Evolutionary conservation across 2,329 filamentous ascomycete genomes (phyloP).

Genomic region (Arthrocladium fulminans): DNA sequence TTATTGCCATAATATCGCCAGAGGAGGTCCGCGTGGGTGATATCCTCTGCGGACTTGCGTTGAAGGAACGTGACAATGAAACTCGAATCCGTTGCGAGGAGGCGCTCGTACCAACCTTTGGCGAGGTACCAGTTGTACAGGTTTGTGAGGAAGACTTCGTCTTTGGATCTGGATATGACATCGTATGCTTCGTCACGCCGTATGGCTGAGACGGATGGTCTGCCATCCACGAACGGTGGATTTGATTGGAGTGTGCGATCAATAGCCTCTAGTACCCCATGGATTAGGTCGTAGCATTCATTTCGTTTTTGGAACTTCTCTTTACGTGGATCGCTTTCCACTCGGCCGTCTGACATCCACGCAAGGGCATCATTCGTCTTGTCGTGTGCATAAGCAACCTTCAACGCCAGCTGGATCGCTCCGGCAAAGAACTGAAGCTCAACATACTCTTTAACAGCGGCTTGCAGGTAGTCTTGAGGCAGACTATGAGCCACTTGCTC

Average conservation of each 20-base stretch:
- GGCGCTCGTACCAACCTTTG: conserved; percentile 73
- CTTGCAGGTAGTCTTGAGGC: conserved; percentile 68
- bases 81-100: conserved; percentile 65
- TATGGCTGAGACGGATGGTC: conserved; percentile 63
- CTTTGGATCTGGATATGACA: conserved; percentile 76
- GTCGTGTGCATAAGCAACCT: conserved; percentile 75
- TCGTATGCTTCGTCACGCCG: conserved; percentile 82
- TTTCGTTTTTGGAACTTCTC: conserved; percentile 62
- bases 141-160: conserved; percentile 90
- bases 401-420: conserved; percentile 77
- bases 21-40: conserved; percentile 76
- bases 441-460: conserved; percentile 70
- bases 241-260: conserved; percentile 61
- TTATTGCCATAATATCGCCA: conserved; percentile 88
- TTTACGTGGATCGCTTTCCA: conserved; percentile 60
- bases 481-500: conserved; percentile 78
- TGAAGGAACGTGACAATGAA: conserved; percentile 81
- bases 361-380: conserved; percentile 74
- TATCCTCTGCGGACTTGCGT: conserved; percentile 61
- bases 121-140: conserved; percentile 97
- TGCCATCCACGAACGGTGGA: conserved; percentile 68
- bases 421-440: conserved; percentile 83
- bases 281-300: conserved; percentile 77
- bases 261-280: conserved; percentile 67
- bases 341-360: conserved; percentile 80